phyloP scores from a whole-genome alignment of 495 filamentous ascomycete species.

The Penicillium fimorum region DNA sequence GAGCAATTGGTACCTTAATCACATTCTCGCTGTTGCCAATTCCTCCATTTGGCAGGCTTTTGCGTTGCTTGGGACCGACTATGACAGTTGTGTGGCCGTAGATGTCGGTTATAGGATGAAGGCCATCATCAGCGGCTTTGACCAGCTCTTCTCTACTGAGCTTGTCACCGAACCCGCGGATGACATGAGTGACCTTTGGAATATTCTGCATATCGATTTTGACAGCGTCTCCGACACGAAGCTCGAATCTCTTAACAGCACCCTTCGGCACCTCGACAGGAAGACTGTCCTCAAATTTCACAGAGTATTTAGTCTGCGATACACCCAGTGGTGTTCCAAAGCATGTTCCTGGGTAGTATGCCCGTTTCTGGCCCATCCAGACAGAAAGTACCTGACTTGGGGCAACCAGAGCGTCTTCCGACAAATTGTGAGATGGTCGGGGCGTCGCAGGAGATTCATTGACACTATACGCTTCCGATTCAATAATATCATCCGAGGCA shows the following conservation, averaged over 20 bases:
- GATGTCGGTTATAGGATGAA: constrained; percentile 44
- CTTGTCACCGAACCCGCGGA: constrained; percentile 44
- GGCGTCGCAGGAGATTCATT: constrained; percentile 20
- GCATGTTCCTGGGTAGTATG: constrained; percentile 53
- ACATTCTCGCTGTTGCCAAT: constrained; percentile 30
- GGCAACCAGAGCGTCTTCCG: constrained; percentile 28
- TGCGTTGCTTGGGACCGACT: constrained; percentile 47
- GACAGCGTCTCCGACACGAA: constrained; percentile 48
- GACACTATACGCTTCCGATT: constrained; percentile 10
- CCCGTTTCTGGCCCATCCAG: constrained; percentile 49
- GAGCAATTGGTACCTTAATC: constrained; percentile 44
- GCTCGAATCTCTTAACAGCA: constrained; percentile 47
- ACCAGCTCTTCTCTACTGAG: constrained; percentile 36
- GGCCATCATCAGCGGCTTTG: constrained; percentile 25
- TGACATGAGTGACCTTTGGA: constrained; percentile 47
- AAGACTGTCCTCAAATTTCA: constrained; percentile 48
- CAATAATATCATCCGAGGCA: constrained; percentile 14
- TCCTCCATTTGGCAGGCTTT: constrained; percentile 40
- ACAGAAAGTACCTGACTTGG: constrained; percentile 51
- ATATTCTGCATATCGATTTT: constrained; percentile 50
- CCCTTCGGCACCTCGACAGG: constrained; percentile 44
- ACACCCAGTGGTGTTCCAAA: constrained; percentile 41
- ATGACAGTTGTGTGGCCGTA: constrained; percentile 45
- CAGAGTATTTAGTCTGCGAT: constrained; percentile 39
- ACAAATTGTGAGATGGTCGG: background rate